Percentiles rank a stretch among this genome's conserved stretches.
Evolutionary conservation across 441 rosid species (phyloP).

Genomic region (Pelargonium australe): DNA sequence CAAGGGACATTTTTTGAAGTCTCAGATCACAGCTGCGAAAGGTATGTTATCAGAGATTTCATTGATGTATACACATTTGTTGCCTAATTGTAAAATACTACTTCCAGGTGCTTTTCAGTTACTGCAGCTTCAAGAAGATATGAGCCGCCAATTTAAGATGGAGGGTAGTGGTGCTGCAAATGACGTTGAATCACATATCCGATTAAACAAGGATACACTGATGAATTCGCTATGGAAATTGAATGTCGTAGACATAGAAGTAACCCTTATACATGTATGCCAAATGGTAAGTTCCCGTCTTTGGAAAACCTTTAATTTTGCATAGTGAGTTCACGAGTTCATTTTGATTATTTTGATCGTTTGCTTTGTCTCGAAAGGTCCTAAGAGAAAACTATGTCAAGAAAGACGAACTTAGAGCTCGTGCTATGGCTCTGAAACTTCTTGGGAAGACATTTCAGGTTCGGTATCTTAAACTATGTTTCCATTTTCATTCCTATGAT

Average conservation of each 20-base stretch:
- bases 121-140: slow-evolving; percentile 86
- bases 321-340: background rate
- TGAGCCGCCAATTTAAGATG: slow-evolving; percentile 47
- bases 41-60: slow-evolving; percentile 23
- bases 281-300: slow-evolving; percentile 50
- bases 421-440: slow-evolving; percentile 59
- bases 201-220: slow-evolving; percentile 58
- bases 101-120: slow-evolving; percentile 68
- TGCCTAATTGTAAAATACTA: background rate
- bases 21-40: slow-evolving; percentile 90
- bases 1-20: slow-evolving; percentile 90
- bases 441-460: slow-evolving; percentile 87
- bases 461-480: background rate
- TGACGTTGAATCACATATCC: slow-evolving; percentile 68
- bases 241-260: slow-evolving; percentile 79
- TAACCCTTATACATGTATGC: slow-evolving; percentile 72
- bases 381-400: slow-evolving; percentile 48
- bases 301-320: background rate
- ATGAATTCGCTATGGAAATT: slow-evolving; percentile 81
- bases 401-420: slow-evolving; percentile 67
- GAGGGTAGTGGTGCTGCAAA: slow-evolving; percentile 51
- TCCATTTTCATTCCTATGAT: background rate
- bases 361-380: slow-evolving; percentile 34
- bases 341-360: background rate
- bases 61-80: background rate